Percentiles rank a stretch among this genome's conserved stretches.
phyloP scores from a whole-genome alignment of 2,329 filamentous ascomycete genomes.

The Hypoxylon sp. region DNA sequence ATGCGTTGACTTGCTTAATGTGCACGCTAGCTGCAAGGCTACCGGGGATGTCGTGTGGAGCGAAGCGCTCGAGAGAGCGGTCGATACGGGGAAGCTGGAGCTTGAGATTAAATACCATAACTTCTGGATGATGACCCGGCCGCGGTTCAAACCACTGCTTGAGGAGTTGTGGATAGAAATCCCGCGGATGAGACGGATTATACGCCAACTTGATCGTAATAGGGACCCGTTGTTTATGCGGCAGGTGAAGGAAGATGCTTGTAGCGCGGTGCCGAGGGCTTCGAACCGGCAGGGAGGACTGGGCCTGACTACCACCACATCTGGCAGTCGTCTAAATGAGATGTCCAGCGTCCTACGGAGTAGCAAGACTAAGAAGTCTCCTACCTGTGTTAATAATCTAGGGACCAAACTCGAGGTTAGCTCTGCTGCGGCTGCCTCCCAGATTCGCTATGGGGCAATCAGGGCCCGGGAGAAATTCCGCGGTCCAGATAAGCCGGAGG shows the following conservation, averaged over 20 bases:
- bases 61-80: background rate
- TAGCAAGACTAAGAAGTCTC: background rate
- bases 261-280: background rate
- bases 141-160: constrained; percentile 6
- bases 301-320: background rate
- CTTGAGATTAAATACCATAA: background rate
- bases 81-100: background rate
- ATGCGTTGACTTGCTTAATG: constrained; percentile 13
- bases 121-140: constrained; percentile 7
- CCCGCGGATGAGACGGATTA: constrained; percentile 14
- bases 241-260: background rate
- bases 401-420: background rate
- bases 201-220: constrained; percentile 8
- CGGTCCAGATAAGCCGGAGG: background rate
- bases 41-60: background rate
- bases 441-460: constrained; percentile 23
- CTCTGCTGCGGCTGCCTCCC: background rate
- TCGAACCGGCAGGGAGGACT: background rate
- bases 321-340: background rate
- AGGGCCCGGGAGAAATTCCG: constrained; percentile 11
- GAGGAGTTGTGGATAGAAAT: constrained; percentile 18
- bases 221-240: constrained; percentile 3
- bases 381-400: background rate
- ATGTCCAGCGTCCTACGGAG: constrained; percentile 24
- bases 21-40: background rate